Base-by-base conservation (phyloP, 257 asterid genomes). In the Penstemon newberryi region DNA sequence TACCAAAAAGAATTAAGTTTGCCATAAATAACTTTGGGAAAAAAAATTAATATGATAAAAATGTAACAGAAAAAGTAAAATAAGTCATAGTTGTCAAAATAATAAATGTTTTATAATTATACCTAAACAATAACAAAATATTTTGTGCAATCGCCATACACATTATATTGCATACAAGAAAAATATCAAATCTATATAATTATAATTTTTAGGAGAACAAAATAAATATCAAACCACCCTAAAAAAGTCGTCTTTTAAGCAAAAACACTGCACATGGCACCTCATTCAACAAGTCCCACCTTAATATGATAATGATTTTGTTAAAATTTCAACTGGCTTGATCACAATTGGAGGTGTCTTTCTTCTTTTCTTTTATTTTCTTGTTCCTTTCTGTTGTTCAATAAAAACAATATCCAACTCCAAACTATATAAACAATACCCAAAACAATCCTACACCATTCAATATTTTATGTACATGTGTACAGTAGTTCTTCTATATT, bases 391-490 rank as follows among this genome's bases (percentile, higher is more conserved):
- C 61, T 8, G 8, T 11, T 38, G 58, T 55, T 66, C 41, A 38
- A 53, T 70, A 39, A 38, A 49, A 37, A 49, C 66, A 8, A 19
- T 54, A 5, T 18, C 52, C 57, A 15, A 15, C 18, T 15, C 0
- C 18, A 54, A 51, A 50, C 69, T 57, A 43, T 19, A 41, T 66
- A 60, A 61, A 63, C 3, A 0, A 56, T 18, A 40, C 4, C 15
- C 42, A 6, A 7, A 51, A 42, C 33, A 43, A 71, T 63, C 52
- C 51, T 42, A 41, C 59, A 56, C 70, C 76, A 72, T 63, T 73
- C 58, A 66, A 51, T 50, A 10, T 19, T 25, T 25, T 25, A 25
- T 25, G 2, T 25, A 25, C 33, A 25, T 25, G 33, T 25, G 33
- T 25, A 25, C 33, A 25, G 33, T 25, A 25, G 33, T 25, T 25